A percentile compares a stretch with the other conserved stretches of the same genome.
Conservation (phyloP, 768 basidiomycete genomes). For the Neoboletus subvelutipes region DNA sequence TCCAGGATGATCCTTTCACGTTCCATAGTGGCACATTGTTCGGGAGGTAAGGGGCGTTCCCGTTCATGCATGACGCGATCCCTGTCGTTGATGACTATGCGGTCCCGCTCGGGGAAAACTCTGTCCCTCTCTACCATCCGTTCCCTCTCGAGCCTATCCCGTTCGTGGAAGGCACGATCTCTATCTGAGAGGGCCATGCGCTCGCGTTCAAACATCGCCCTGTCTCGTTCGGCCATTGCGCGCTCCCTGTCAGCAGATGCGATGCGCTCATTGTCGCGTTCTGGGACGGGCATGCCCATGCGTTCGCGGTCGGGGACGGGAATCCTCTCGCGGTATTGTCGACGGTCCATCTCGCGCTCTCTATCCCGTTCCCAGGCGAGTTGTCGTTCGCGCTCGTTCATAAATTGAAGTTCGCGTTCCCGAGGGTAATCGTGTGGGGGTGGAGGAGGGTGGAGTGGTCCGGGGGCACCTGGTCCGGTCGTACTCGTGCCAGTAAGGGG, state of each 20-base stretch:
- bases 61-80: constrained; percentile 27
- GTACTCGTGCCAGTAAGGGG: constrained; percentile 3
- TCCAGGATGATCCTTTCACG: constrained; percentile 24
- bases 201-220: constrained; percentile 25
- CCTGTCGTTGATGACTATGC: constrained; percentile 23
- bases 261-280: constrained; percentile 25
- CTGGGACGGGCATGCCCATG: constrained; percentile 17
- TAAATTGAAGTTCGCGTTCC: constrained; percentile 24
- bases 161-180: constrained; percentile 24
- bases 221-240: constrained; percentile 20
- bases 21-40: constrained; percentile 19
- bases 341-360: constrained; percentile 27
- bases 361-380: constrained; percentile 30
- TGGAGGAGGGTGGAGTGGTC: constrained; percentile 18
- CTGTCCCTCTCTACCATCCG: constrained; percentile 25
- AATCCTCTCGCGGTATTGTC: constrained; percentile 29
- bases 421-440: constrained; percentile 25
- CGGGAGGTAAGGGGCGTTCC: constrained; percentile 18
- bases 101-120: constrained; percentile 23
- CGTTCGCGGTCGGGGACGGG: constrained; percentile 23
- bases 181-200: constrained; percentile 19
- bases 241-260: constrained; percentile 24
- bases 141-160: constrained; percentile 25
- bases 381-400: constrained; percentile 26
- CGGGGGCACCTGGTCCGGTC: constrained; percentile 22